Conservation (phyloP, 257 asterid genomes). For the Solanum paucissectum region DNA sequence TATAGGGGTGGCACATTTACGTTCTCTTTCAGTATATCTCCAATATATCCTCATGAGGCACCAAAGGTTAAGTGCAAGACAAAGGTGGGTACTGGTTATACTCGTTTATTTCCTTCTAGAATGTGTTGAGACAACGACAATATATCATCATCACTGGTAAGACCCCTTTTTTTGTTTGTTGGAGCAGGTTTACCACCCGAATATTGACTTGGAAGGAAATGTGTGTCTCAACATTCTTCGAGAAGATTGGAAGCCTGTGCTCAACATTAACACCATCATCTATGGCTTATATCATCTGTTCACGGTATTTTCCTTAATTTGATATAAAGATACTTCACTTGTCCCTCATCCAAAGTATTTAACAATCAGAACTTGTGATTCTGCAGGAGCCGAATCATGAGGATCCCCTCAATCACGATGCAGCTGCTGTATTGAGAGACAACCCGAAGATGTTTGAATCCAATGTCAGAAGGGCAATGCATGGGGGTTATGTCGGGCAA, state of each 20-base stretch:
- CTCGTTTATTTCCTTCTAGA: neutral
- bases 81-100: constrained; percentile 37
- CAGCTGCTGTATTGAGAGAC: constrained; percentile 84
- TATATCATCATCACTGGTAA: neutral
- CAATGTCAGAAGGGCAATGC: constrained; percentile 82
- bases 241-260: constrained; percentile 98
- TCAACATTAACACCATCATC: constrained; percentile 76
- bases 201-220: constrained; percentile 92
- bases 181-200: constrained; percentile 89
- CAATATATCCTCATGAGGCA: constrained; percentile 96
- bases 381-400: constrained; percentile 90
- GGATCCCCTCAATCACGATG: constrained; percentile 95
- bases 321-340: neutral
- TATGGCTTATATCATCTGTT: constrained; percentile 86
- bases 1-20: constrained; percentile 72
- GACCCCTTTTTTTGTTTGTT: neutral
- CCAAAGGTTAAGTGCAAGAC: constrained; percentile 99
- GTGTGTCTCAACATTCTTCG: constrained; percentile 97
- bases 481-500: constrained; percentile 88
- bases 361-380: constrained; percentile 4
- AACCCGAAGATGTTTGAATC: constrained; percentile 80
- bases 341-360: neutral
- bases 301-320: constrained; percentile 34
- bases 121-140: neutral
- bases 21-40: constrained; percentile 85